phyloP scores from a whole-genome alignment of 1,284 basidiomycete species.

The Boletus sp. region DNA sequence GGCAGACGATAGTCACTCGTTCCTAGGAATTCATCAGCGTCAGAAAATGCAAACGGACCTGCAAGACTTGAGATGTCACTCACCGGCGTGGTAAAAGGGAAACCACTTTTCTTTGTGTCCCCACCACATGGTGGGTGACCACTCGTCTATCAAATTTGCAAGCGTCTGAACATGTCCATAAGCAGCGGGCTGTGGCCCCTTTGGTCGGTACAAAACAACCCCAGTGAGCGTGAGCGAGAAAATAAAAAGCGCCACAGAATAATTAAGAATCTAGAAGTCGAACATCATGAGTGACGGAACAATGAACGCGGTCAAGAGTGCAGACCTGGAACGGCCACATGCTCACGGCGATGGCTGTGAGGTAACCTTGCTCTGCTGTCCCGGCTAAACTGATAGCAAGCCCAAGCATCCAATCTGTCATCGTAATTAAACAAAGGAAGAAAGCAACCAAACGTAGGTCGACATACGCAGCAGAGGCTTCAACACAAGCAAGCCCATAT shows the following conservation, averaged over 20 bases:
- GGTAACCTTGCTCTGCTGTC: constrained; percentile 8
- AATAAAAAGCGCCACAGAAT: constrained; percentile 20
- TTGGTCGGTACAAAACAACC: constrained; percentile 19
- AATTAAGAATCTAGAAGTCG: constrained; percentile 29
- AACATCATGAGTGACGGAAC: background rate
- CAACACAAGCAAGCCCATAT: constrained; percentile 13
- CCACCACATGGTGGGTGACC: constrained; percentile 36
- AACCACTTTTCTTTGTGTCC: constrained; percentile 20
- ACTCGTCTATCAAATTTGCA: constrained; percentile 33
- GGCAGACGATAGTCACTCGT: constrained; percentile 24
- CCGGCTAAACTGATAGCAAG: constrained; percentile 25
- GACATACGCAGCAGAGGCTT: constrained; percentile 31
- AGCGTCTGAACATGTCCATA: constrained; percentile 34
- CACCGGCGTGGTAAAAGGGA: constrained; percentile 21
- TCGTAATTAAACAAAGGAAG: background rate
- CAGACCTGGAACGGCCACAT: constrained; percentile 31
- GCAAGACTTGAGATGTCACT: background rate
- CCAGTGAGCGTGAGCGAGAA: constrained; percentile 19
- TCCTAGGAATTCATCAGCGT: constrained; percentile 13
- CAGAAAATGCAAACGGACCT: background rate
- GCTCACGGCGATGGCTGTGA: constrained; percentile 22
- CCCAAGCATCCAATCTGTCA: constrained; percentile 34
- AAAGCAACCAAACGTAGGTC: no score
- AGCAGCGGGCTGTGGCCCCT: constrained; percentile 29
- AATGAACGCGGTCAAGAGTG: background rate